phyloP scores from a whole-genome alignment of 345 rosid species.

The Acer saccharum region DNA sequence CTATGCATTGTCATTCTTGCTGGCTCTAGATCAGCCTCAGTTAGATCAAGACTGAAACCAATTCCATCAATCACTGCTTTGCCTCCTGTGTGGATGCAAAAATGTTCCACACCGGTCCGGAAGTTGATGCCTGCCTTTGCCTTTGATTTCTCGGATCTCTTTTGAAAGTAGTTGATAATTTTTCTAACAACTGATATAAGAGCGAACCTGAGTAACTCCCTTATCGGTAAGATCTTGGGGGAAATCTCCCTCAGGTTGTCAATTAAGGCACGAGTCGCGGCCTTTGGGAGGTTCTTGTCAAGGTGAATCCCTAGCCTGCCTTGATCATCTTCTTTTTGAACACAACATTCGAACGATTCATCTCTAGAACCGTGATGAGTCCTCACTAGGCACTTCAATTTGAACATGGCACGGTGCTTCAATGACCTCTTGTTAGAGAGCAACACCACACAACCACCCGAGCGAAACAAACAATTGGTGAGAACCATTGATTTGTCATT shows the following conservation, averaged over 20 bases:
- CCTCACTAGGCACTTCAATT: slow-evolving; percentile 68
- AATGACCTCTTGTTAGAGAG: slow-evolving; percentile 66
- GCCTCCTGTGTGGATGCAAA: slow-evolving; percentile 89
- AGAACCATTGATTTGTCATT: slow-evolving; percentile 86
- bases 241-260: slow-evolving; percentile 74
- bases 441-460: slow-evolving; percentile 80
- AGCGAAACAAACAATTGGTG: slow-evolving; percentile 75
- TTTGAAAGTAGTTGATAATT: background rate
- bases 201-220: slow-evolving; percentile 65
- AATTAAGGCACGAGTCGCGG: slow-evolving; percentile 69
- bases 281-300: slow-evolving; percentile 71
- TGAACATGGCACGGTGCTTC: slow-evolving; percentile 56
- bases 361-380: slow-evolving; percentile 88
- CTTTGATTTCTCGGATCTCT: slow-evolving; percentile 20
- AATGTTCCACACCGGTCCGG: slow-evolving; percentile 84
- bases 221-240: slow-evolving; percentile 74
- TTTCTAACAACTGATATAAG: slow-evolving; percentile 35
- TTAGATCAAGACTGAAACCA: slow-evolving; percentile 58
- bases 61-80: slow-evolving; percentile 95
- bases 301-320: slow-evolving; percentile 73
- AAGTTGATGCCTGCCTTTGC: slow-evolving; percentile 58
- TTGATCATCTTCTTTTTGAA: slow-evolving; percentile 69
- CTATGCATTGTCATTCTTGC: slow-evolving; percentile 93
- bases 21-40: slow-evolving; percentile 78
- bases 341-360: slow-evolving; percentile 68